These are phyloP conservation scores for Fallopia convolvulus DNA, from an alignment of 148 eudicot genomes.

Conservation along the genomic window DNA sequence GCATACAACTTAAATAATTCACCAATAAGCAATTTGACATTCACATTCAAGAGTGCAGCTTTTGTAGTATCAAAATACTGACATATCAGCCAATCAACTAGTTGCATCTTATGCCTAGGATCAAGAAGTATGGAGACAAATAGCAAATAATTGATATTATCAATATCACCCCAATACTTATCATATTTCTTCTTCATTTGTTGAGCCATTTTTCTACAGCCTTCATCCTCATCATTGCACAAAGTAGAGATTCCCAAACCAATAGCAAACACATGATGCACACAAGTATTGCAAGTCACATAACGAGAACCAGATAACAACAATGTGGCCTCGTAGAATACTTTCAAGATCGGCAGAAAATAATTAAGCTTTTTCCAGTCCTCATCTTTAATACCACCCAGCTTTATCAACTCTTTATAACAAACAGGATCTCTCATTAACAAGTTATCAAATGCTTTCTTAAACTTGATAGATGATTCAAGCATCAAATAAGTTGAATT, in stretches of 20 bases:
- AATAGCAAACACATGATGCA: too few species aligned
- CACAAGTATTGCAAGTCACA: too few species aligned
- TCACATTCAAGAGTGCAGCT: background rate
- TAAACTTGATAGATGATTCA: background rate
- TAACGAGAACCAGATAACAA: too few species aligned
- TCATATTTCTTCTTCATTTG: background rate
- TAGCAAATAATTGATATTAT: background rate
- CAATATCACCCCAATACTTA: slow-evolving; percentile 4
- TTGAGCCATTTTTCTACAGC: background rate
- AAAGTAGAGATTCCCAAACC: too few species aligned
- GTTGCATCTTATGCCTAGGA: background rate
- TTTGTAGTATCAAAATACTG: background rate
- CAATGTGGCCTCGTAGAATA: background rate
- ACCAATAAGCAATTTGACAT: background rate
- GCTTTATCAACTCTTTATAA: background rate
- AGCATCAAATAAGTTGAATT: background rate
- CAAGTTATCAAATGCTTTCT: background rate
- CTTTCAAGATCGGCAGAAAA: background rate
- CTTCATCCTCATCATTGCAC: background rate
- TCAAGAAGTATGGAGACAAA: background rate
- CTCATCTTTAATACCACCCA: background rate
- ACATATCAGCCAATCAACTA: background rate
- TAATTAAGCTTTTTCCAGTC: background rate
- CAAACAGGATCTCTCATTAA: background rate
- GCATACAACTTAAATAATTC: too few species aligned